These are phyloP conservation scores for Pythium aquatile DNA, from an alignment of 352 stramenopile genomes.

Conservation along the genomic window DNA sequence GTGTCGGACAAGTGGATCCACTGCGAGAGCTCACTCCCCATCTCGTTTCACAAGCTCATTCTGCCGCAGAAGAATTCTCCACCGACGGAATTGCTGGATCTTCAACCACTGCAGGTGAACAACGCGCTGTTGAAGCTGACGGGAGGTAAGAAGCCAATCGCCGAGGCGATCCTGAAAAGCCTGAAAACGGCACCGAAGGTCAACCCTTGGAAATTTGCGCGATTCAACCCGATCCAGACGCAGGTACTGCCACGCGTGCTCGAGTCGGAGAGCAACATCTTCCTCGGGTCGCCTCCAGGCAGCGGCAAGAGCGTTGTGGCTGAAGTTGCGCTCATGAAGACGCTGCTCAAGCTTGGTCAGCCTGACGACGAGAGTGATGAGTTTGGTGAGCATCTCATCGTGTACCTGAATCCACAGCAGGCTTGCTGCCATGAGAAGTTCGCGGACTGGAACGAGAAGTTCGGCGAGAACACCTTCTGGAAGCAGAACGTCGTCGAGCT, in stretches of 20 bases:
- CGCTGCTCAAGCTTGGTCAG: slow-evolving; percentile 62
- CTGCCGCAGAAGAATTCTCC: slow-evolving; percentile 98
- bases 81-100: slow-evolving; percentile 96
- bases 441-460: slow-evolving; percentile 85
- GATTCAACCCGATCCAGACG: slow-evolving; percentile 99
- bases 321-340: slow-evolving; percentile 96
- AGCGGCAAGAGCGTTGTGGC: slow-evolving; percentile 94
- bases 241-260: slow-evolving; percentile 96
- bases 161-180: slow-evolving; percentile 51
- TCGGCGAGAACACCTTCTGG: slow-evolving; percentile 77
- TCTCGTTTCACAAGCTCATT: slow-evolving; percentile 99
- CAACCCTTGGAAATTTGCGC: slow-evolving; percentile 77
- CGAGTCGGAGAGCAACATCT: slow-evolving; percentile 93
- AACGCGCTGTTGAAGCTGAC: slow-evolving; percentile 78
- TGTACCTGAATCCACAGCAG: slow-evolving; percentile 94
- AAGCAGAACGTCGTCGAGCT: slow-evolving; percentile 88
- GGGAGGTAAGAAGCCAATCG: slow-evolving; percentile 56
- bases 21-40: slow-evolving; percentile 93
- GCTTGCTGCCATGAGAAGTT: slow-evolving; percentile 62
- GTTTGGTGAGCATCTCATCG: slow-evolving; percentile 77
- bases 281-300: slow-evolving; percentile 94
- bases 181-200: slow-evolving; percentile 35
- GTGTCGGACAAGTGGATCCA: slow-evolving; percentile 99
- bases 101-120: slow-evolving; percentile 95
- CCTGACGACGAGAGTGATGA: slow-evolving; percentile 55